Evolutionary conservation across 208 protist genomes (phyloP).

Genomic region (Wallacemonas rigidus): DNA sequence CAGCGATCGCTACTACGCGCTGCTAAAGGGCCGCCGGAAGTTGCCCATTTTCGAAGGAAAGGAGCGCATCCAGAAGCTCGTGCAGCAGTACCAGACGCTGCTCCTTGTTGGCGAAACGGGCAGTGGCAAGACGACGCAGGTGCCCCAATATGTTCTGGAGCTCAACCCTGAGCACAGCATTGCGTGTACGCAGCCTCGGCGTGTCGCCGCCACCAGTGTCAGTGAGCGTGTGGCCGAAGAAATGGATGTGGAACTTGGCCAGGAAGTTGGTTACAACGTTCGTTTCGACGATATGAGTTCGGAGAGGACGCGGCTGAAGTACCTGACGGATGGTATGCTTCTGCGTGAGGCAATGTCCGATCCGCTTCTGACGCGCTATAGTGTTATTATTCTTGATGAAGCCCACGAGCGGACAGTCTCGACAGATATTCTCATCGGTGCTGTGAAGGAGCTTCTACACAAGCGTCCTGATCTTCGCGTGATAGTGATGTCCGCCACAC

Average conservation of each 20-base stretch:
- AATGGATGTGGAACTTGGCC: conserved; percentile 94
- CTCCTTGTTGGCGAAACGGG: conserved; percentile 94
- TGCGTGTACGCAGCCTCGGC: conserved; percentile 97
- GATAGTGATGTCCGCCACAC: conserved; percentile 97
- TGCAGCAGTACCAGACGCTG: conserved; percentile 88
- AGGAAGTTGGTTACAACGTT: conserved; percentile 98
- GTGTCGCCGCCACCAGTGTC: conserved; percentile 98
- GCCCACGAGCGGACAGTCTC: conserved; percentile 99
- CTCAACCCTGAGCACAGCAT: conserved; percentile 70
- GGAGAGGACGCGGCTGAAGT: conserved; percentile 96
- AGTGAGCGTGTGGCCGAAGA: conserved; percentile 98
- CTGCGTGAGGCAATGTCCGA: conserved; percentile 97
- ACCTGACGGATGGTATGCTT: conserved; percentile 99
- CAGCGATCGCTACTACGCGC: conserved; percentile 53
- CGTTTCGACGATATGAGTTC: conserved; percentile 98
- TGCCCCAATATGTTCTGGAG: conserved; percentile 95
- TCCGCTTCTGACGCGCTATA: conserved; percentile 90
- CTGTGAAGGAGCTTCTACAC: conserved; percentile 93
- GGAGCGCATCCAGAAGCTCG: conserved; percentile 82
- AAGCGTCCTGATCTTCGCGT: conserved; percentile 93
- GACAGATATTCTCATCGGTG: conserved; percentile 98
- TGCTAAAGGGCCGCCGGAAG: conserved; percentile 55
- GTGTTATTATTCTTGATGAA: conserved; percentile 99
- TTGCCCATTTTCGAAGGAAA: conserved; percentile 81
- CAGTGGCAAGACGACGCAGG: conserved; percentile 96